A percentile compares a stretch with the other conserved stretches of the same genome.
These are phyloP conservation scores for Vigna trinervia DNA, from an alignment of 306 rosid genomes.

Conservation along the genomic window DNA sequence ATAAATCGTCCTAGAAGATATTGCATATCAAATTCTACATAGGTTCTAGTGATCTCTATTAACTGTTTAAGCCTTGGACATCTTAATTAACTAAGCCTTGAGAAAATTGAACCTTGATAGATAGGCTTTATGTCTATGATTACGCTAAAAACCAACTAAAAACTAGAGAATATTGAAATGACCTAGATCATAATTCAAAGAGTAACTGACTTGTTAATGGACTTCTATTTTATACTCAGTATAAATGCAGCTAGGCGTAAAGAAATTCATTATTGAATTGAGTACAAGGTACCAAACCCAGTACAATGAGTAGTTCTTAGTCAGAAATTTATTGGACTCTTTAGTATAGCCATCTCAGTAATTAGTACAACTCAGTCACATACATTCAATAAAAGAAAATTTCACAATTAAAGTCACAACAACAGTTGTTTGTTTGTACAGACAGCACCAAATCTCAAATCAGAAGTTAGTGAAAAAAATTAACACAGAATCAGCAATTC, in stretches of 20 bases:
- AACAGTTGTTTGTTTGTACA: background rate
- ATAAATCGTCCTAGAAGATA: constrained; percentile 16
- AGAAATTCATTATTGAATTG: background rate
- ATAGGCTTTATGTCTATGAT: background rate
- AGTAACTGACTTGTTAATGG: background rate
- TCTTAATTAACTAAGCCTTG: background rate
- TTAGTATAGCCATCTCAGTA: background rate
- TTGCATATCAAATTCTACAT: constrained; percentile 14
- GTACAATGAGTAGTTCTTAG: background rate
- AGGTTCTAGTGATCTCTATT: background rate
- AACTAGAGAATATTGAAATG: background rate
- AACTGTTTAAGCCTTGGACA: background rate
- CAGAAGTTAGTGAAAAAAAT: constrained; percentile 13
- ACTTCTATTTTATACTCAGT: background rate
- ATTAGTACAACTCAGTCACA: background rate
- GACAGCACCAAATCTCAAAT: background rate
- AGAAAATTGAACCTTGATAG: background rate
- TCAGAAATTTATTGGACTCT: background rate
- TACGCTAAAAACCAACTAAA: background rate
- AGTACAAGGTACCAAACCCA: background rate
- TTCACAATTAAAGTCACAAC: background rate
- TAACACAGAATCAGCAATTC: background rate
- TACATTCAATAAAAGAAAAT: background rate
- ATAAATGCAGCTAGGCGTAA: background rate
- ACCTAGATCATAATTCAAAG: background rate